phyloP scores from a whole-genome alignment of 2,329 filamentous ascomycete species.

The Colletotrichum truncatum region DNA sequence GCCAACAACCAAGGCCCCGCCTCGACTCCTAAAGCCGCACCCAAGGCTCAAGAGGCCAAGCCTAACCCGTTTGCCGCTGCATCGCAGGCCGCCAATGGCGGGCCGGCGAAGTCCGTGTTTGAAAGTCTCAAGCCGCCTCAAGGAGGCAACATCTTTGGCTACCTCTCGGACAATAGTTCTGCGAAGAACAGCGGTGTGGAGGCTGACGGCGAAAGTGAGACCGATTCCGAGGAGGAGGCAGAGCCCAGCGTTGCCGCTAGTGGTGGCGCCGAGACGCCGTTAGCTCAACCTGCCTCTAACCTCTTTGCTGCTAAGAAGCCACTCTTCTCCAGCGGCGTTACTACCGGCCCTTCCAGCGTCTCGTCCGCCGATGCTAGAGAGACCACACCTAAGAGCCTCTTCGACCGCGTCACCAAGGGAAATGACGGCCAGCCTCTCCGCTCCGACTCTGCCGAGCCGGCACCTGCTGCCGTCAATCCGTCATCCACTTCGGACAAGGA shows the following conservation, averaged over 20 bases:
- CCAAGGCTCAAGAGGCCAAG: constrained; percentile 41
- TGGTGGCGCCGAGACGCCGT: constrained; percentile 49
- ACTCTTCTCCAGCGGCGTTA: constrained; percentile 19
- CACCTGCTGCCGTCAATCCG: constrained; percentile 46
- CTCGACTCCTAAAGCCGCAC: constrained; percentile 40
- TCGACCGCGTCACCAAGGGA: constrained; percentile 63
- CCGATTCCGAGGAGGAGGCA: constrained; percentile 51
- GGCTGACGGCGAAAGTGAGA: constrained; percentile 56
- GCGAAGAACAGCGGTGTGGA: constrained; percentile 62
- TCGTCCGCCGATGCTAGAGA: constrained; percentile 54
- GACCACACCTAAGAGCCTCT: constrained; percentile 59
- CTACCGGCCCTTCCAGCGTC: constrained; percentile 42
- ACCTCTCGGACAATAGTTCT: constrained; percentile 66
- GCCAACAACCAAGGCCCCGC: constrained; percentile 56
- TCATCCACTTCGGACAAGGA: constrained; percentile 46
- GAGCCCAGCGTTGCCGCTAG: constrained; percentile 54
- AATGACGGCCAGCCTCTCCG: constrained; percentile 60
- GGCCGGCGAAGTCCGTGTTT: constrained; percentile 53
- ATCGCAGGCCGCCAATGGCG: constrained; percentile 46
- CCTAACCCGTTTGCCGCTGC: constrained; percentile 42
- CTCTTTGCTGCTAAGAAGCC: constrained; percentile 43
- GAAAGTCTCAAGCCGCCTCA: constrained; percentile 46
- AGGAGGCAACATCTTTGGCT: constrained; percentile 65
- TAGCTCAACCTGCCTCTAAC: constrained; percentile 43
- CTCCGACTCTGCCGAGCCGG: constrained; percentile 37